Base-by-base conservation (phyloP, 805 yeast genomes). In the Barnettozyma wickerhamii region DNA sequence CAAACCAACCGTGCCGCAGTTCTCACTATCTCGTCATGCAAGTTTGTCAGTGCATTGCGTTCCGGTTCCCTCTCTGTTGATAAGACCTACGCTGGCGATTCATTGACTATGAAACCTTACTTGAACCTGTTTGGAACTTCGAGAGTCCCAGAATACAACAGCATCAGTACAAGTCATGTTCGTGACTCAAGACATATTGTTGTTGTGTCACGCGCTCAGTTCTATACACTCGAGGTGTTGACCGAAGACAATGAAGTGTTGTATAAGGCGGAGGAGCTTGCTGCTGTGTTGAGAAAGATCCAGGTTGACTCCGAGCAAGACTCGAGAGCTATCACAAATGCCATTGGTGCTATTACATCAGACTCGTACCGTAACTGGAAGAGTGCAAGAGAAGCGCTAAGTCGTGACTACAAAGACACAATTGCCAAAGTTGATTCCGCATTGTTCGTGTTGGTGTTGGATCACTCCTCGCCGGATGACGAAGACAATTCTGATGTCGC, bases 341-440 rank as follows among this genome's bases (percentile, higher is more conserved):
- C 95, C 3, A 77, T 89, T 58, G 95, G 96, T 2, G 84, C 89
- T 7, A 70, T 89, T 48, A 88, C 96, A 4, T 84, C 96, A 1
- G 95, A 89, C 56, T 84, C 85, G 50, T 74, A 91, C 59, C 74
- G 86, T 52, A 69, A 82, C 42, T 89, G 97, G 97, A 85, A 87
- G 38, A 71, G 71, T 45, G 75, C 86, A 31, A 72, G 96, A 45
- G 75, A 69, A 28, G 59, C 68, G 34, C 59, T 81, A 12, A 64
- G 64, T 37, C 56, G 55, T 36, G 61, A 60, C 21, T 62, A 61
- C 34, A 67, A 65, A 17, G 66, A 69, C 38, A 62, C 60, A 24
- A 50, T 63, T 44, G 50, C 48, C 12, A 63, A 68, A 41, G 72
- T 89, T 37, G 97, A 89, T 63, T 72, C 84, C 10, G 88, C 96